Base-by-base conservation (phyloP, 2,329 filamentous ascomycete species). In the Arthrobotrys iridis region DNA sequence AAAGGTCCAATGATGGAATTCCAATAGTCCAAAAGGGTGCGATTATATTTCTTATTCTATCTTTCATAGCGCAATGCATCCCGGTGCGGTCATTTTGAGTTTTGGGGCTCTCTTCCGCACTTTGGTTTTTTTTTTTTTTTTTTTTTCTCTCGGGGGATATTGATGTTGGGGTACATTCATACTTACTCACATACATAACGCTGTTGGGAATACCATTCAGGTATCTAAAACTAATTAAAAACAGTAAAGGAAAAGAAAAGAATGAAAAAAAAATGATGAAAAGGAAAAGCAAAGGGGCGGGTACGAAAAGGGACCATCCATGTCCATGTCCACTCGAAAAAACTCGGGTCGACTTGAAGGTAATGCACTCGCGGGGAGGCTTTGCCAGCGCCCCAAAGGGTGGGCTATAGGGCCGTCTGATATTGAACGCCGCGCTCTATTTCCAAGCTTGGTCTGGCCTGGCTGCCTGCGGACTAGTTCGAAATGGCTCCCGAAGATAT, bases 271-370 rank as follows among this genome's bases (percentile, higher is more conserved):
- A 24, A 18, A 50, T 7, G n/a, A 18, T 10, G 22, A n/a, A 4
- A 50, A 26, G 22, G 30, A 4, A 5, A 33, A 33, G 30, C 30
- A 5, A 33, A 33, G 55, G 26, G 18, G 35, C 41, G 30, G n/a
- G 52, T 40, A 41, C 15, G 30, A 46, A 48, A 46, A 37, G 50
- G 50, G 30, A 28, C 7, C 30, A 55, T 55, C 50, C 41, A 40
- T 11, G 33, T 28, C 48, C 35, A 30, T 43, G 58, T 48, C 50
- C 55, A 28, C 24, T 64, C 58, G n/a, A n/a, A n/a, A n/a, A 59
- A 62, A 63, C 68, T 74, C 70, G 70, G 52, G 62, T 74, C 70
- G 55, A 74, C 22, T 74, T 74, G 70, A 65, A 26, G 52, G 33
- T 46, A 58, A 55, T 75, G 71, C 71, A 68, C 55, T 43, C 33